phyloP scores from a whole-genome alignment of 164 flowering plant genomes.

The Hamamelis virginiana region DNA sequence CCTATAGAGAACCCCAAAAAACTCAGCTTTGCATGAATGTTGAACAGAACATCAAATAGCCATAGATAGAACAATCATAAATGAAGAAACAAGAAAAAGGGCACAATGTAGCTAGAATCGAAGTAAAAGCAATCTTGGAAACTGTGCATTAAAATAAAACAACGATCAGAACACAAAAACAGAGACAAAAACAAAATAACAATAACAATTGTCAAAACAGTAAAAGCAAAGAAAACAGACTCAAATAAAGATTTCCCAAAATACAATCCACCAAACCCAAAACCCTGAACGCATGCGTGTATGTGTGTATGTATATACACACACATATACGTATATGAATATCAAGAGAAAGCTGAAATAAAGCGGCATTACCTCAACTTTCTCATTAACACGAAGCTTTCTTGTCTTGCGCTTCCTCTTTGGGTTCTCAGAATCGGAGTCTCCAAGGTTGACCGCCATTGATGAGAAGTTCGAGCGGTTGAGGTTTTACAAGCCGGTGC shows the following conservation, averaged over 20 bases:
- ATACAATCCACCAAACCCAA: not conserved
- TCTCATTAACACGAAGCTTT: constrained; percentile 18
- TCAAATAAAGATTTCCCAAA: not conserved
- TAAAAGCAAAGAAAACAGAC: not conserved
- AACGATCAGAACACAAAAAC: not conserved
- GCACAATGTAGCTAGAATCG: constrained; percentile 5
- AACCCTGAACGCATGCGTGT: not conserved
- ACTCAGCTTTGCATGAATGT: constrained; percentile 5
- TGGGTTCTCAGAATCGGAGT: not conserved
- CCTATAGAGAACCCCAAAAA: not conserved
- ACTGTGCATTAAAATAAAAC: not conserved
- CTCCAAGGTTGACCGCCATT: constrained; percentile 9
- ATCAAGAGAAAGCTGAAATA: not conserved
- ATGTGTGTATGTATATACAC: not conserved
- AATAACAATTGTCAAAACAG: too few relatives aligned
- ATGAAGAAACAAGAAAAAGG: not conserved
- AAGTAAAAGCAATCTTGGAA: not conserved
- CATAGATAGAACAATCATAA: constrained; percentile 1
- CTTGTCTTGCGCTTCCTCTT: constrained; percentile 7
- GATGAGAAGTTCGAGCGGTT: not conserved
- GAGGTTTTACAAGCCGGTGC: too few relatives aligned
- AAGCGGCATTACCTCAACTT: constrained; percentile 23
- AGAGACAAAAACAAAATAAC: not conserved
- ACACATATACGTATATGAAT: not conserved
- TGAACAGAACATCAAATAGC: not conserved